phyloP scores from a whole-genome alignment of 2,329 filamentous ascomycete species.

The Diplodia corticola region DNA sequence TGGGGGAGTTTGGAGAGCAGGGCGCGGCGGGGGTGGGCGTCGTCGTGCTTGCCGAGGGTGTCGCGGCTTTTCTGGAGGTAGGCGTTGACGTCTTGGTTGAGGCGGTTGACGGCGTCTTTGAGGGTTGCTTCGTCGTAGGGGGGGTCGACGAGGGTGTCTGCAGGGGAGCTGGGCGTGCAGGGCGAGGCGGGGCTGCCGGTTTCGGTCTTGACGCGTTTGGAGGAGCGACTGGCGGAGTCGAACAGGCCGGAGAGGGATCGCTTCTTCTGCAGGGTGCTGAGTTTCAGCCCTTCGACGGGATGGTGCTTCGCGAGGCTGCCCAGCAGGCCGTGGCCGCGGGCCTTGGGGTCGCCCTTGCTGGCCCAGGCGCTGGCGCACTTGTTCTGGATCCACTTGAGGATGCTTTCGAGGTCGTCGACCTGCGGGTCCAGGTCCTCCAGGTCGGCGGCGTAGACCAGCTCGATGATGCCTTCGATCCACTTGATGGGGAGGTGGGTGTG shows the following conservation, averaged over 20 bases:
- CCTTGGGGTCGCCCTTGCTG: background rate
- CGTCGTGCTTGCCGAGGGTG: background rate
- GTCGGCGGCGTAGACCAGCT: background rate
- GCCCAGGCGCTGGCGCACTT: background rate
- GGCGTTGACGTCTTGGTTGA: background rate
- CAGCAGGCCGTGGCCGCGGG: background rate
- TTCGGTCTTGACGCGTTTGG: background rate
- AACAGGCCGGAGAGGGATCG: background rate
- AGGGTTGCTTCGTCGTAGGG: background rate
- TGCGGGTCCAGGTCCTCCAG: background rate
- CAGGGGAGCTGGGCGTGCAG: background rate
- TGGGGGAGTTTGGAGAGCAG: background rate
- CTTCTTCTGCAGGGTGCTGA: background rate
- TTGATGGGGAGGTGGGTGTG: background rate
- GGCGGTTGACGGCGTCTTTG: background rate
- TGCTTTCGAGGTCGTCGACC: background rate
- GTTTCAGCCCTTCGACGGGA: background rate
- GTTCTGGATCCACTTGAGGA: background rate
- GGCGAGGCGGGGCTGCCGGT: background rate
- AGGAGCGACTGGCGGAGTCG: background rate
- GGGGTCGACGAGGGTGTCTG: background rate
- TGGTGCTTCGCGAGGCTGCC: background rate
- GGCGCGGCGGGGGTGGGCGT: background rate
- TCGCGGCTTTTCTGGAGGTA: background rate
- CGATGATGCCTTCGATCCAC: background rate